These are phyloP conservation scores for Allantophomopsis cytisporea DNA, from an alignment of 2,329 filamentous ascomycete species.

Conservation along the genomic window DNA sequence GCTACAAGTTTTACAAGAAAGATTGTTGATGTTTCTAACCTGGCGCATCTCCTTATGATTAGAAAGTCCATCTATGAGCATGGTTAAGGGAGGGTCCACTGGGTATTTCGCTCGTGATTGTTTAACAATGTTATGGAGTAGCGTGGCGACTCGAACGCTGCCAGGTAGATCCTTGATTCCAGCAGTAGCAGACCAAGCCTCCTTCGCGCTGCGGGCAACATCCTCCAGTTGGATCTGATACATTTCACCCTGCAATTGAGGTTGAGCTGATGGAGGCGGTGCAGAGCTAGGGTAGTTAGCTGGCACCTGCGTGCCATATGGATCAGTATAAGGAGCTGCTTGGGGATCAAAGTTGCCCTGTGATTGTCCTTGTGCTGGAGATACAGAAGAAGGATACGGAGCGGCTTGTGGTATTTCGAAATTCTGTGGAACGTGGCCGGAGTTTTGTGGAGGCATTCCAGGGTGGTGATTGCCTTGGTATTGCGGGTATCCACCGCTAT, in stretches of 20 bases:
- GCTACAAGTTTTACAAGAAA: constrained; percentile 41
- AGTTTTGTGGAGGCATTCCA: constrained; percentile 6
- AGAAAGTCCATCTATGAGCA: constrained; percentile 46
- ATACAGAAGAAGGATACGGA: not conserved
- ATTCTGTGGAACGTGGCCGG: constrained; percentile 8
- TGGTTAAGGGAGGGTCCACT: constrained; percentile 38
- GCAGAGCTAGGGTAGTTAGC: constrained; percentile 13
- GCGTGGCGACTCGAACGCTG: constrained; percentile 45
- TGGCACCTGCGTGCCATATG: not conserved
- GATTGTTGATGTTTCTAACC: constrained; percentile 36
- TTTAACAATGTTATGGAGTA: constrained; percentile 48
- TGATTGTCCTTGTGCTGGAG: not conserved
- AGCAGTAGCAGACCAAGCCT: constrained; percentile 48
- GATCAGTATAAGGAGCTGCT: constrained; percentile 1
- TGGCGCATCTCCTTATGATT: constrained; percentile 41
- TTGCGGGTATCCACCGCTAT: constrained; percentile 9
- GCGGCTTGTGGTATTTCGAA: not conserved
- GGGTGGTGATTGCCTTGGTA: constrained; percentile 11
- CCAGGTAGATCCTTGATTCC: constrained; percentile 47
- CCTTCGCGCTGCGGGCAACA: constrained; percentile 39
- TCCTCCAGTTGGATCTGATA: constrained; percentile 34
- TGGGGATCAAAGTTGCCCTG: not conserved
- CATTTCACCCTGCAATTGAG: constrained; percentile 22
- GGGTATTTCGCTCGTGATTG: constrained; percentile 43
- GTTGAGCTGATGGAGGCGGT: constrained; percentile 7